Conservation (phyloP, 345 rosid genomes). For the Chamaenerion angustifolium region DNA sequence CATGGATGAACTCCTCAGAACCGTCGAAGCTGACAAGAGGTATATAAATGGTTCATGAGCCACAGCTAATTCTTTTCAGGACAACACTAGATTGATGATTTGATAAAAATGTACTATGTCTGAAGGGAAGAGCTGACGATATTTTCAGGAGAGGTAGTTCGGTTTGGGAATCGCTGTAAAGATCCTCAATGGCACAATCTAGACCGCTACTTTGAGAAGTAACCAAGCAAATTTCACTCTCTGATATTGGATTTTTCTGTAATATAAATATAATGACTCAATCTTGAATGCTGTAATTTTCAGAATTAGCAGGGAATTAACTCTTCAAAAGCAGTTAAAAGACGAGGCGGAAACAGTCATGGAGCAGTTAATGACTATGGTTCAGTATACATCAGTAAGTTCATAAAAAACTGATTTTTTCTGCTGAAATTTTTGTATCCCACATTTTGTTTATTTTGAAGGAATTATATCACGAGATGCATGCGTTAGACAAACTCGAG, state of each 20-base stretch:
- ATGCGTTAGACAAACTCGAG: conserved; percentile 63
- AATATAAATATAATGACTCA: background rate
- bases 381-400: conserved; percentile 82
- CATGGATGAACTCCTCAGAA: conserved; percentile 47
- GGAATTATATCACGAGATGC: conserved; percentile 75
- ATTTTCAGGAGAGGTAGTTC: conserved; percentile 80
- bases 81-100: background rate
- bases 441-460: conserved; percentile 6
- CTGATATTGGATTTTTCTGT: background rate
- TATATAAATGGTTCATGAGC: conserved; percentile 11
- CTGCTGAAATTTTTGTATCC: no score
- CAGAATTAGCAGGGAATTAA: conserved; percentile 58
- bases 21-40: conserved; percentile 78
- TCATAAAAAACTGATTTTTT: no score
- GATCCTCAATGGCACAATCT: conserved; percentile 93
- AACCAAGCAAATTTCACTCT: conserved; percentile 3
- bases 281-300: background rate
- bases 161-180: conserved; percentile 88
- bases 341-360: conserved; percentile 52
- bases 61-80: background rate
- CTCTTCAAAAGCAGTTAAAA: conserved; percentile 52
- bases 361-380: conserved; percentile 51
- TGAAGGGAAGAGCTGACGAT: conserved; percentile 69
- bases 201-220: conserved; percentile 85
- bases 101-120: background rate